A percentile compares a stretch with the other conserved stretches of the same genome.
phyloP scores from a whole-genome alignment of 495 filamentous ascomycete species.

The Jackrogersella minutella region DNA sequence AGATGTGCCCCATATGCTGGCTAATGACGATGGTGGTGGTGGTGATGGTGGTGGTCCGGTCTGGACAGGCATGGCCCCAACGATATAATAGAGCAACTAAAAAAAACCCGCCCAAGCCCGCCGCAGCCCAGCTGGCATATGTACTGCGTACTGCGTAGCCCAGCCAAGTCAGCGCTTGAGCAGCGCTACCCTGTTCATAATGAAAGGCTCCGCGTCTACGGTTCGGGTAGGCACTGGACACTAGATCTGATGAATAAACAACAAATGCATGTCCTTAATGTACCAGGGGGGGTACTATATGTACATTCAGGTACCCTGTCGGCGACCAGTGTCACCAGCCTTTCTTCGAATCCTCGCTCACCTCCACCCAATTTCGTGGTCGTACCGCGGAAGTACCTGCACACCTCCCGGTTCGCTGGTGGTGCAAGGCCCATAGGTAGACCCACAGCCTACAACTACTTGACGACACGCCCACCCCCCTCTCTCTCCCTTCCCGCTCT shows the following conservation, averaged over 20 bases:
- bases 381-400: conserved; percentile 44
- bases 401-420: conserved; percentile 42
- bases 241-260: conserved; percentile 40
- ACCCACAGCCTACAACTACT: conserved; percentile 43
- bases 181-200: conserved; percentile 33
- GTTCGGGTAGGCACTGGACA: conserved; percentile 29
- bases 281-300: conserved; percentile 16
- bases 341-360: conserved; percentile 37
- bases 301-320: conserved; percentile 41
- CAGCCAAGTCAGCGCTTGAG: conserved; percentile 35
- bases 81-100: too few relatives aligned
- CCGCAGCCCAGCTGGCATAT: conserved; percentile 11
- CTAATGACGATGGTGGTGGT: background rate
- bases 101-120: conserved; percentile 25
- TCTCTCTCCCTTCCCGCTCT: conserved; percentile 48
- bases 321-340: conserved; percentile 44
- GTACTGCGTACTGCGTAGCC: background rate
- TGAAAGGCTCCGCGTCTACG: conserved; percentile 29
- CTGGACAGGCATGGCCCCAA: too few relatives aligned
- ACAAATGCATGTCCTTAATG: background rate
- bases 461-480: conserved; percentile 45
- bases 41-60: conserved; percentile 1
- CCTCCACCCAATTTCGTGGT: conserved; percentile 44
- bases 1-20: background rate
- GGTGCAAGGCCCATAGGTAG: conserved; percentile 37